These are phyloP conservation scores for Lindgomyces ingoldianus DNA, from an alignment of 495 filamentous ascomycete genomes.

Conservation along the genomic window DNA sequence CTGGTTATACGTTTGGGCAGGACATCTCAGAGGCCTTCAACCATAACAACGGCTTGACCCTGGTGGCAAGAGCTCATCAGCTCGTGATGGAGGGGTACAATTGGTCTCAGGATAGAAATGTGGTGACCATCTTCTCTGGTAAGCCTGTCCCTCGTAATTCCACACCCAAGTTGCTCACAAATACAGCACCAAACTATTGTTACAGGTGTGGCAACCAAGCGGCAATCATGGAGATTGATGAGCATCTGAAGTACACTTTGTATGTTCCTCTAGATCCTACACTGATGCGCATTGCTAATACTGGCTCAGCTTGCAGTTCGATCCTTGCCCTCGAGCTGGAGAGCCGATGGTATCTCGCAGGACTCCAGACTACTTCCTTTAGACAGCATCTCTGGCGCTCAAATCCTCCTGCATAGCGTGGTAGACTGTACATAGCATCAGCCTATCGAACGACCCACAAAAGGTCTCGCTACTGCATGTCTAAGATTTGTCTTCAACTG, in stretches of 20 bases:
- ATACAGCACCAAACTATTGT: slow-evolving; percentile 89
- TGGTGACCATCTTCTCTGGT: slow-evolving; percentile 99
- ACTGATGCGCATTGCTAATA: not conserved
- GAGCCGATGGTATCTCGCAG: slow-evolving; percentile 98
- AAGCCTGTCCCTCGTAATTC: slow-evolving; percentile 35
- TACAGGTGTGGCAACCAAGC: slow-evolving; percentile 98
- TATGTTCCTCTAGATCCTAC: slow-evolving; percentile 57
- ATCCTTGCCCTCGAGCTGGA: slow-evolving; percentile 93
- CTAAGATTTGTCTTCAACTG: not conserved
- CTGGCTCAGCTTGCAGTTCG: slow-evolving; percentile 85
- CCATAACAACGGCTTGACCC: slow-evolving; percentile 97
- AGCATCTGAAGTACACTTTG: slow-evolving; percentile 99
- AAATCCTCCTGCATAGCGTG: slow-evolving; percentile 14
- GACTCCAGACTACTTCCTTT: slow-evolving; percentile 98
- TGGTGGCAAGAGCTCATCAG: slow-evolving; percentile 92
- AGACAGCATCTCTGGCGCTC: slow-evolving; percentile 42
- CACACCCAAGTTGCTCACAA: slow-evolving; percentile 24
- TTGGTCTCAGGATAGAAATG: slow-evolving; percentile 95
- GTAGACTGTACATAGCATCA: slow-evolving; percentile 27
- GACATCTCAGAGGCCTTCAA: slow-evolving; percentile 99
- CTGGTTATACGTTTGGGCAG: slow-evolving; percentile 98
- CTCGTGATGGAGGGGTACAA: slow-evolving; percentile 98
- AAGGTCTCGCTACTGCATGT: slow-evolving; percentile 1
- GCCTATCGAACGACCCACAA: slow-evolving; percentile 10
- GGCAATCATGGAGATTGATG: slow-evolving; percentile 99